These are phyloP conservation scores for Puccinellia tenuiflora DNA, from an alignment of 176 grass and related monocot species.

Conservation along the genomic window DNA sequence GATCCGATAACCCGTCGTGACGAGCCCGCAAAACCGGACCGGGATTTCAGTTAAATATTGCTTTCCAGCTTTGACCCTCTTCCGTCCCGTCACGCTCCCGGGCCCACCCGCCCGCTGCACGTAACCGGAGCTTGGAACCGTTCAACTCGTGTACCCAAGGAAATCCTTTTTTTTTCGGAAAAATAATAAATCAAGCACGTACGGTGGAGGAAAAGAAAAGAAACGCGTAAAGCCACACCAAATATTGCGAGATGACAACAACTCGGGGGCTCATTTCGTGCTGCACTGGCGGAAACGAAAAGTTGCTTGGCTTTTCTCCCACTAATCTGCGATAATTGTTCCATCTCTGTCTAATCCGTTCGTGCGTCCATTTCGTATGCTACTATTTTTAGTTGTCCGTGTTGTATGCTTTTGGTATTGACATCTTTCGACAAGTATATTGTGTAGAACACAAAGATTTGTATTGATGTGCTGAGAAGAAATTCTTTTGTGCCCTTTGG, in stretches of 20 bases:
- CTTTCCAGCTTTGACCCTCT: slow-evolving; percentile 13
- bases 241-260: background rate
- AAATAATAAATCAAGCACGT: background rate
- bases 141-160: background rate
- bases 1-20: background rate
- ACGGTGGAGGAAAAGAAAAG: background rate
- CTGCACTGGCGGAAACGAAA: background rate
- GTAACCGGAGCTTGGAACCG: background rate
- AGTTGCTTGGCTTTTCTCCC: slow-evolving; percentile 17
- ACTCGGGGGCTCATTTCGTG: background rate
- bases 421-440: too few relatives aligned
- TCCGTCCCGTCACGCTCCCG: background rate
- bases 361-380: background rate
- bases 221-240: background rate
- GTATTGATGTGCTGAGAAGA: background rate
- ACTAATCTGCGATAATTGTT: background rate
- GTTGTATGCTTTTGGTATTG: background rate
- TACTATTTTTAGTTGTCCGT: background rate
- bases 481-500: background rate
- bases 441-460: background rate
- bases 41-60: slow-evolving; percentile 12
- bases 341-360: background rate
- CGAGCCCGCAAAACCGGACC: background rate
- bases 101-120: slow-evolving; percentile 4
- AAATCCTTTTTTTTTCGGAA: background rate